Conservation (phyloP, 2,329 filamentous ascomycete species). For the Ceratocystis harringtonii region DNA sequence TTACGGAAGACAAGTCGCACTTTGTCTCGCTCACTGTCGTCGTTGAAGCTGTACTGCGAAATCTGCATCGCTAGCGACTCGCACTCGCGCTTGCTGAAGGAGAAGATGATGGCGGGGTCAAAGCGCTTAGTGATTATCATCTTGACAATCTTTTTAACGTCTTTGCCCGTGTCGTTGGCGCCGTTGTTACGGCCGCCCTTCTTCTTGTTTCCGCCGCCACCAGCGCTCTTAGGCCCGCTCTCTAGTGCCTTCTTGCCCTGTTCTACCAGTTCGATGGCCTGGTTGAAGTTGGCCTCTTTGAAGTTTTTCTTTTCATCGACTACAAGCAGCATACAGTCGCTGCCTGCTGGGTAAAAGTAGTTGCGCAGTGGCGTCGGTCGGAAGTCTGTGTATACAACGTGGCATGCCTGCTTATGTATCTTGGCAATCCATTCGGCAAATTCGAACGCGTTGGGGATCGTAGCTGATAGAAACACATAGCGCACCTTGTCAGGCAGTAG, state of each 20-base stretch:
- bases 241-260: slow-evolving; percentile 77
- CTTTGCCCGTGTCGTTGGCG: slow-evolving; percentile 50
- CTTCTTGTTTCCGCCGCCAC: slow-evolving; percentile 56
- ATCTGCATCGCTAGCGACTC: slow-evolving; percentile 81
- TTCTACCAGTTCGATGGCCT: slow-evolving; percentile 80
- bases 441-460: slow-evolving; percentile 97
- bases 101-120: slow-evolving; percentile 98
- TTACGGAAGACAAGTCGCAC: slow-evolving; percentile 87
- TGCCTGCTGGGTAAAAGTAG: slow-evolving; percentile 90
- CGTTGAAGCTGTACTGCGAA: slow-evolving; percentile 81
- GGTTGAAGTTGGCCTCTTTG: slow-evolving; percentile 93
- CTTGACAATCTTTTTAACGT: slow-evolving; percentile 94
- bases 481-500: slow-evolving; percentile 94
- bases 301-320: slow-evolving; percentile 96
- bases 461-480: slow-evolving; percentile 95
- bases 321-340: slow-evolving; percentile 81
- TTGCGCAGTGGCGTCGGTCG: slow-evolving; percentile 91
- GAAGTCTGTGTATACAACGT: slow-evolving; percentile 98
- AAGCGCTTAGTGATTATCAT: slow-evolving; percentile 98
- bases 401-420: slow-evolving; percentile 91
- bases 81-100: slow-evolving; percentile 95
- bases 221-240: slow-evolving; percentile 40
- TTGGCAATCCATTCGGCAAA: slow-evolving; percentile 99
- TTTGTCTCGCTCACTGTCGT: slow-evolving; percentile 88
- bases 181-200: slow-evolving; percentile 82